Percentiles rank a stretch among this genome's conserved stretches.
These are phyloP conservation scores for Globisporangium emineosum DNA, from an alignment of 352 stramenopile genomes.

Conservation along the genomic window DNA sequence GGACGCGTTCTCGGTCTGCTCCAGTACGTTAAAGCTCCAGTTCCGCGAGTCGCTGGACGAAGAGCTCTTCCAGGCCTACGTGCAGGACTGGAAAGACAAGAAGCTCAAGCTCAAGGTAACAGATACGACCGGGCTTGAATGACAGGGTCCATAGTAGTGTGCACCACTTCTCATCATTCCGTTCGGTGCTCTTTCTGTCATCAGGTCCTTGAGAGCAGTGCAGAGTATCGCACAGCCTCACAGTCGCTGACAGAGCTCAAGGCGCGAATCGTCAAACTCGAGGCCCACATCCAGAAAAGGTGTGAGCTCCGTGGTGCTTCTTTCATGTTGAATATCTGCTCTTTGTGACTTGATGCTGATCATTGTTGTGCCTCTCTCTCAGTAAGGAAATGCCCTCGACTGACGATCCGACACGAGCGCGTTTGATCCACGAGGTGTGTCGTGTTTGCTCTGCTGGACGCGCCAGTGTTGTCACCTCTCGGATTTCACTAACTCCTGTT, in stretches of 20 bases:
- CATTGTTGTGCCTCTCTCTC: neutral
- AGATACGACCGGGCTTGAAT: no score
- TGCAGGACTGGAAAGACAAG: constrained; percentile 43
- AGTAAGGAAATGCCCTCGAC: constrained; percentile 9
- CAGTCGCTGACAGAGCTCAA: neutral
- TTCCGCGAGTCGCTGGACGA: constrained; percentile 50
- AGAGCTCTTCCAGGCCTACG: constrained; percentile 56
- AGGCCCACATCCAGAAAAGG: constrained; percentile 7
- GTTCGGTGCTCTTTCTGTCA: neutral
- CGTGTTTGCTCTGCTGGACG: neutral
- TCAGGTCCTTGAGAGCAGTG: neutral
- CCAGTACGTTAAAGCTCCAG: constrained; percentile 55
- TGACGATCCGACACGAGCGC: constrained; percentile 7
- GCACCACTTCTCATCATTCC: neutral
- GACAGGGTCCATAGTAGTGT: neutral
- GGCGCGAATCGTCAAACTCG: neutral
- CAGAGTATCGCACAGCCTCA: neutral
- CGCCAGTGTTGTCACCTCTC: neutral
- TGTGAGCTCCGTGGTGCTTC: neutral
- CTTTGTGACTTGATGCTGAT: neutral
- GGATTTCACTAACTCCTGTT: no score
- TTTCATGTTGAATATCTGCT: neutral
- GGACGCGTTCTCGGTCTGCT: constrained; percentile 56
- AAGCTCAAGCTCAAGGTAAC: constrained; percentile 25
- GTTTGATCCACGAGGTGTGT: constrained; percentile 11